Evolutionary conservation across 2,329 filamentous ascomycete genomes (phyloP).

Genomic region (Xylaria sp.): DNA sequence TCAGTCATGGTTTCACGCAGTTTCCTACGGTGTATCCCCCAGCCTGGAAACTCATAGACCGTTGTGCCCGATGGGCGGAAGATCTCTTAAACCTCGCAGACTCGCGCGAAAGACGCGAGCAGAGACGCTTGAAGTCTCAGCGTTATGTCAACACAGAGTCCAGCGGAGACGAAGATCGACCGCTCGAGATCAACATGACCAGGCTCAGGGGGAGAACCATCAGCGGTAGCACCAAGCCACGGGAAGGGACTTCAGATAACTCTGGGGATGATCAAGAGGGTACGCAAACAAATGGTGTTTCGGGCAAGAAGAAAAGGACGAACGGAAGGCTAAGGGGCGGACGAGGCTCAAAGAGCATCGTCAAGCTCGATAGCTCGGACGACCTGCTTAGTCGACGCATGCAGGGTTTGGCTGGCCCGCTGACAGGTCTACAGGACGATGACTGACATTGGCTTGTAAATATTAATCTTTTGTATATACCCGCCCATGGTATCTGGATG

Average conservation of each 20-base stretch:
- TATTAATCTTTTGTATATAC: constrained; percentile 26
- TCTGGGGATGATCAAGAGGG: constrained; percentile 29
- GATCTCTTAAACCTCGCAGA: constrained; percentile 74
- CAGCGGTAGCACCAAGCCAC: constrained; percentile 41
- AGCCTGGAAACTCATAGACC: constrained; percentile 86
- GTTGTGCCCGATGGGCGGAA: constrained; percentile 83
- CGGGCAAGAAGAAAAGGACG: constrained; percentile 42
- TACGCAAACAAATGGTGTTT: constrained; percentile 28
- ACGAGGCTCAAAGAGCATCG: constrained; percentile 58
- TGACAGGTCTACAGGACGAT: constrained; percentile 61
- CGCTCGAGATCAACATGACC: constrained; percentile 82
- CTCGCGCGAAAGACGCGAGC: constrained; percentile 51
- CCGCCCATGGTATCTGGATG: constrained; percentile 1
- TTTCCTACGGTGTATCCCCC: constrained; percentile 90
- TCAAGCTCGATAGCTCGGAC: constrained; percentile 67
- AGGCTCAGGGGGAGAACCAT: constrained; percentile 49
- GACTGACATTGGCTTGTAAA: constrained; percentile 38
- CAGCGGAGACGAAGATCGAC: constrained; percentile 81
- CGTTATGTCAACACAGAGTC: constrained; percentile 67
- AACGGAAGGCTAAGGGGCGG: constrained; percentile 46
- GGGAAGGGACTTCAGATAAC: constrained; percentile 36
- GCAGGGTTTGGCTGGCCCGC: constrained; percentile 66
- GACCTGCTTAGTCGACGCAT: constrained; percentile 68
- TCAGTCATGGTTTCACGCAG: constrained; percentile 93
- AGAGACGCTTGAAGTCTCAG: constrained; percentile 46